A percentile compares a stretch with the other conserved stretches of the same genome.
Conservation (phyloP, 768 basidiomycete genomes). For the Boletus rufocinnamomeus region DNA sequence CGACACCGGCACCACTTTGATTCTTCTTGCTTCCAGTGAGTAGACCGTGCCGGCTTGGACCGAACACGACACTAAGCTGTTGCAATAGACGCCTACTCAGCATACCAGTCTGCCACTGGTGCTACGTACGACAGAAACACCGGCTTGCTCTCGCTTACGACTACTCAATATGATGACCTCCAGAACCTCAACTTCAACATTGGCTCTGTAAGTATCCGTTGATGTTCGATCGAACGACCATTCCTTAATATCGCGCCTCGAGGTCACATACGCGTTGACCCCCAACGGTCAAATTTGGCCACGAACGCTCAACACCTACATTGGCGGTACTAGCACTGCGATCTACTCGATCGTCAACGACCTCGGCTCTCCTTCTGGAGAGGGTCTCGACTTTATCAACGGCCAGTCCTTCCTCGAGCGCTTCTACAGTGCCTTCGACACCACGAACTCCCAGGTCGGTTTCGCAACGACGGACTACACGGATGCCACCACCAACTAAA, state of each 20-base stretch:
- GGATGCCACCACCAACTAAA: conserved; percentile 32
- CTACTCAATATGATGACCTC: conserved; percentile 50
- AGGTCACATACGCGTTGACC: conserved; percentile 40
- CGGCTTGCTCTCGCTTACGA: conserved; percentile 55
- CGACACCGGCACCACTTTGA: conserved; percentile 59
- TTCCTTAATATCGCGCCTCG: not conserved
- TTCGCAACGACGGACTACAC: conserved; percentile 34
- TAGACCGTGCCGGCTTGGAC: not conserved
- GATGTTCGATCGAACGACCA: not conserved
- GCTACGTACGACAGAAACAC: conserved; percentile 36
- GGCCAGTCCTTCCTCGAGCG: conserved; percentile 58
- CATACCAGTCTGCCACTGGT: conserved; percentile 49
- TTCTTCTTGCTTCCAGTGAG: conserved; percentile 47
- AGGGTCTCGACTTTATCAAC: conserved; percentile 58
- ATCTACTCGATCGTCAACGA: conserved; percentile 43
- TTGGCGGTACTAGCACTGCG: conserved; percentile 39
- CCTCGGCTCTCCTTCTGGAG: conserved; percentile 42
- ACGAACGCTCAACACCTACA: conserved; percentile 43
- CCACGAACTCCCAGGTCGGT: conserved; percentile 46
- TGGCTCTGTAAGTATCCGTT: conserved; percentile 42
- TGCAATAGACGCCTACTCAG: conserved; percentile 39
- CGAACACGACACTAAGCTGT: conserved; percentile 1
- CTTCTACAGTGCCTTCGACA: conserved; percentile 69
- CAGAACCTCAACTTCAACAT: conserved; percentile 59
- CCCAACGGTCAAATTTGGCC: conserved; percentile 49